phyloP scores from a whole-genome alignment of 2,329 filamentous ascomycete species.

The Penicillium aurantiogriseum region DNA sequence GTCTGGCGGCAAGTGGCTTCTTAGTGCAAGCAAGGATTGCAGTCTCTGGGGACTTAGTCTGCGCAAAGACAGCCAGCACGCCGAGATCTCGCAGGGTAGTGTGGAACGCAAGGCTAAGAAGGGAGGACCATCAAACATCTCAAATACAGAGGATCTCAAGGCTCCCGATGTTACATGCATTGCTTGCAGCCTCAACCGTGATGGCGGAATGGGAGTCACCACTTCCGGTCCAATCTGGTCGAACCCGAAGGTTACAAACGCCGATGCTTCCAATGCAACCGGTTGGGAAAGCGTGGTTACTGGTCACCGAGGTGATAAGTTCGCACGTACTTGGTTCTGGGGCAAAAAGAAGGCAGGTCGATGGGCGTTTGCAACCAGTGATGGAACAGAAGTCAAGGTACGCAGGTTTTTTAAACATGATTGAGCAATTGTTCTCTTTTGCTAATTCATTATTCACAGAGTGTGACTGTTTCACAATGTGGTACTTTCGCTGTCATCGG shows the following conservation, averaged over 20 bases:
- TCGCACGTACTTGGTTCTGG: slow-evolving; percentile 97
- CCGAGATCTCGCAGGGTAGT: slow-evolving; percentile 87
- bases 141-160: slow-evolving; percentile 57
- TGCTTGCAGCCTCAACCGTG: slow-evolving; percentile 86
- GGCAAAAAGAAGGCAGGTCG: slow-evolving; percentile 87
- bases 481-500: slow-evolving; percentile 92
- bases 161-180: slow-evolving; percentile 90
- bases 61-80: slow-evolving; percentile 88
- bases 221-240: slow-evolving; percentile 82
- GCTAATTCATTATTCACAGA: slow-evolving; percentile 47
- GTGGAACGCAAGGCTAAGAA: slow-evolving; percentile 89
- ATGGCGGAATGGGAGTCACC: slow-evolving; percentile 86
- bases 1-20: slow-evolving; percentile 84
- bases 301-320: slow-evolving; percentile 79
- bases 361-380: slow-evolving; percentile 87
- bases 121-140: slow-evolving; percentile 25
- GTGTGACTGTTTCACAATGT: slow-evolving; percentile 84
- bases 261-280: slow-evolving; percentile 72
- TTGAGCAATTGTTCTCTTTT: neutral
- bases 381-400: slow-evolving; percentile 70
- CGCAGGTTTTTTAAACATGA: slow-evolving; percentile 6
- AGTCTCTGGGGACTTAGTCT: slow-evolving; percentile 97
- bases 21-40: slow-evolving; percentile 84
- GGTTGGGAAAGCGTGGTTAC: slow-evolving; percentile 98
- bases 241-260: slow-evolving; percentile 65